These are phyloP conservation scores for Millerozyma miso DNA, from an alignment of 805 yeast species.

Conservation along the genomic window DNA sequence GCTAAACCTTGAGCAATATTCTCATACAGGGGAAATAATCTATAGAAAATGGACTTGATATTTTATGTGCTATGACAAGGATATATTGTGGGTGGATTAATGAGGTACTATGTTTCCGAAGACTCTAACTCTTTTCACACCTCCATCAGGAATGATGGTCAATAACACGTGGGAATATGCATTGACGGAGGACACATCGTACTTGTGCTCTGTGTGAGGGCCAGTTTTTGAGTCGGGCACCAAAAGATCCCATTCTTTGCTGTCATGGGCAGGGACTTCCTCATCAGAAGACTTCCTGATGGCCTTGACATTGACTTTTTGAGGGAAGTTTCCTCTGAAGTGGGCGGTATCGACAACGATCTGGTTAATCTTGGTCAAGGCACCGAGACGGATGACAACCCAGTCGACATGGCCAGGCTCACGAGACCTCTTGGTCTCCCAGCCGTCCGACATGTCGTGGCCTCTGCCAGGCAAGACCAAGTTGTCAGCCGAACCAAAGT, in stretches of 20 bases:
- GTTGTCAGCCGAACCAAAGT: slow-evolving; percentile 90
- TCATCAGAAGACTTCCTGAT: slow-evolving; percentile 26
- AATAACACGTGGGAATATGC: slow-evolving; percentile 67
- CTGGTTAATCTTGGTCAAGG: slow-evolving; percentile 49
- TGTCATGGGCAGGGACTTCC: slow-evolving; percentile 39
- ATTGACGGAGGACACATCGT: slow-evolving; percentile 23
- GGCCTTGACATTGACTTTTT: slow-evolving; percentile 67
- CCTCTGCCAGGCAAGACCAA: slow-evolving; percentile 91
- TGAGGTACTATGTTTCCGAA: slow-evolving; percentile 48
- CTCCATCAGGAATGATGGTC: slow-evolving; percentile 93
- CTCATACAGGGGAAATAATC: too few relatives aligned
- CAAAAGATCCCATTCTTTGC: slow-evolving; percentile 55
- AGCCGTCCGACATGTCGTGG: slow-evolving; percentile 94
- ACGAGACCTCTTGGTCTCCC: slow-evolving; percentile 95
- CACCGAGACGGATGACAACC: slow-evolving; percentile 81
- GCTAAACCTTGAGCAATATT: too few relatives aligned
- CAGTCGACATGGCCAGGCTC: slow-evolving; percentile 83
- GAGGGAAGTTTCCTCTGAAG: slow-evolving; percentile 94
- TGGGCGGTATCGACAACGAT: slow-evolving; percentile 88
- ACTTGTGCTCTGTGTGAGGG: slow-evolving; percentile 80
- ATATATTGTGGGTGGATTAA: neutral
- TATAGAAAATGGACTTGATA: too few relatives aligned
- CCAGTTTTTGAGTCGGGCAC: slow-evolving; percentile 69
- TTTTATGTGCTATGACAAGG: too few relatives aligned
- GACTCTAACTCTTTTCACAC: slow-evolving; percentile 86